Conservation (phyloP, 1,139 yeast genomes). For the Candida dubliniensis region DNA sequence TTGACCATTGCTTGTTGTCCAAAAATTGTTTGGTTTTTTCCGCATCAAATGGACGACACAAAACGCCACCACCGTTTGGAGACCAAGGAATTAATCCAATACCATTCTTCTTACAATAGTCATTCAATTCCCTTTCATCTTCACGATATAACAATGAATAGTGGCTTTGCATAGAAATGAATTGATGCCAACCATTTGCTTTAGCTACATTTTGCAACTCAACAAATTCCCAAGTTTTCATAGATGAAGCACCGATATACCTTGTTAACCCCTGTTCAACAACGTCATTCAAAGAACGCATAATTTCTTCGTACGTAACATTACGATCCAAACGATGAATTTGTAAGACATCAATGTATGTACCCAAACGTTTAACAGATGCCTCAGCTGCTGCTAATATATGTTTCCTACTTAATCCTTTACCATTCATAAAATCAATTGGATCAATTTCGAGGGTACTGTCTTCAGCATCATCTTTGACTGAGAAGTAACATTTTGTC, state of each 20-base stretch:
- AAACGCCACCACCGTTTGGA: conserved; percentile 47
- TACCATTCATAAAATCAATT: conserved; percentile 19
- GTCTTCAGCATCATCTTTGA: conserved; percentile 15
- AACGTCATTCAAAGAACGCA: conserved; percentile 53
- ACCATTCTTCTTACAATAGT: conserved; percentile 41
- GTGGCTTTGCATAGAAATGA: conserved; percentile 57
- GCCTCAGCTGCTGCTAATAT: conserved; percentile 50
- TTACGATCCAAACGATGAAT: conserved; percentile 49
- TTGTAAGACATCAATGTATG: conserved; percentile 49
- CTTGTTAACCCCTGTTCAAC: conserved; percentile 48
- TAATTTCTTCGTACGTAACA: conserved; percentile 47
- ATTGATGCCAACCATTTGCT: conserved; percentile 50
- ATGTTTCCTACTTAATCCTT: conserved; percentile 55
- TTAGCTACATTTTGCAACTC: conserved; percentile 54
- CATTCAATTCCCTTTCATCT: conserved; percentile 60
- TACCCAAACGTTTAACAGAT: conserved; percentile 50
- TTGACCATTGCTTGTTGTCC: conserved; percentile 3
- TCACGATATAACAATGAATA: conserved; percentile 56
- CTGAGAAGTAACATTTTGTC: conserved; percentile 30
- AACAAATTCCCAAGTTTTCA: conserved; percentile 49
- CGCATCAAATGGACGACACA: conserved; percentile 36
- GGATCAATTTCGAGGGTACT: conserved; percentile 10
- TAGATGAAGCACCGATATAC: conserved; percentile 59
- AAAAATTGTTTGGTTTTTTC: conserved; percentile 7
- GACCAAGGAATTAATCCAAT: conserved; percentile 51